Base-by-base conservation (phyloP, 2,329 filamentous ascomycete species). In the Westerdykella sp. region DNA sequence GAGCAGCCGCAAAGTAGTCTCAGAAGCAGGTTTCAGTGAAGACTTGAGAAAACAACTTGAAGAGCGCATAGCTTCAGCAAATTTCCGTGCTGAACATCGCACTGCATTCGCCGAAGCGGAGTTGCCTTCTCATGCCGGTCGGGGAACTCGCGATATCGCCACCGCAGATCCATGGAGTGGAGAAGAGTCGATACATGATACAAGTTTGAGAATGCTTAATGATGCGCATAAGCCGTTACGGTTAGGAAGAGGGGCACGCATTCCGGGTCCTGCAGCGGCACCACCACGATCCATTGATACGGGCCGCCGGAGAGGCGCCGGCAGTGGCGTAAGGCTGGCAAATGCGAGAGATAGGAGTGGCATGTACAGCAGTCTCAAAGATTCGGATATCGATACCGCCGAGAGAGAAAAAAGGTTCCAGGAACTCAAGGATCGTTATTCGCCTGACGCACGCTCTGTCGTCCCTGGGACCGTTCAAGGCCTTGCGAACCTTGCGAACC, bases 401-500 rank as follows among this genome's bases (percentile, higher is more conserved):
- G 89, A 97, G 63, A 79, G 79, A 30, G 84, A 87, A 52, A 80
- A 81, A 12, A 73, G 87, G 55, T 78, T 81, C 39, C 76, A 78
- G 49, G 82, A 93, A 60, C 77, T 97, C 46, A 83, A 84, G 31
- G 89, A 95, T 44, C 78, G 90, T 1, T 95, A 97, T 55, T 72
- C 78, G 13, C 83, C 90, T 0, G 79, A 76, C 1, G 84, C 82
- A 3, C 77, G 88, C 37, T 73, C 80, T 0, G 78, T 94, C 68
- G 78, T 94, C 66, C 87, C 90, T 1, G 84, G 82, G 43, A 82
- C 86, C 0, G 70, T 97, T 1, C 78, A 84, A 28, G 93, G 90
- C 0, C 72, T 98, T 12, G 78, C 84, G 4, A 85, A 85, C 0
- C 68, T 97, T 40, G 93, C 93, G 1, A 96, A 97, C 62, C 84